Base-by-base conservation (phyloP, 495 filamentous ascomycete species). In the Bryoglossum gracile region DNA sequence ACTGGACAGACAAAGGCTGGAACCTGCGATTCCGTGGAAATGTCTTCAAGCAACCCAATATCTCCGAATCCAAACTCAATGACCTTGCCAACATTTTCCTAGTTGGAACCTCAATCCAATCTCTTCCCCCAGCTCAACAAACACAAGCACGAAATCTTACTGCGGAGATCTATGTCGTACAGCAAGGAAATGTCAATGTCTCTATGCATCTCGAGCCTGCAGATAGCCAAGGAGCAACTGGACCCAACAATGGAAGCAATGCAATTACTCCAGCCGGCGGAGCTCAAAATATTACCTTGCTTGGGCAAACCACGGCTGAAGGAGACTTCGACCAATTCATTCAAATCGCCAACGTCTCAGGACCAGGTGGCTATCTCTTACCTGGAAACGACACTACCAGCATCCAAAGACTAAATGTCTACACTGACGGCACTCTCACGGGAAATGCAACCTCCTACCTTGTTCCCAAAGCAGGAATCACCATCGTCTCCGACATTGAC, bases 371-470 rank as follows among this genome's bases (percentile, higher is more conserved):
- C 1, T 62, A 56, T 50, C 64, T 84, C 16, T 61, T 66, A 16
- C 68, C 74, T 1, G 82, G 83, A 22, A 84, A 86, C 55, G 67
- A 63, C 24, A 85, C 85, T 0, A 65, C 63, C 10, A 59, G 63
- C 17, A 74, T 87, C 13, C 83, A 87, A 60, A 67, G 74, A 26
- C 57, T 89, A 14, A 79, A 85, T 56, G 77, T 85, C 36, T 80
- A 83, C 54, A 73, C 80, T 8, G 70, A 77, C 24, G 78, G 78
- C 14, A 76, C 78, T 26, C 62, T 73, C 19, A 74, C 71, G 4
- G 85, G 86, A 36, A 90, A 90, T 57, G 74, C 79, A 16, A 90
- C 85, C 3, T 80, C 83, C 2, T 89, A 86, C 62, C 77, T 90
- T 1, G 81, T 89, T 1, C 83, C 84, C 2, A 62, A 76, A 0